Conservation (phyloP, 306 rosid species). For the Cucurbita ficifolia region DNA sequence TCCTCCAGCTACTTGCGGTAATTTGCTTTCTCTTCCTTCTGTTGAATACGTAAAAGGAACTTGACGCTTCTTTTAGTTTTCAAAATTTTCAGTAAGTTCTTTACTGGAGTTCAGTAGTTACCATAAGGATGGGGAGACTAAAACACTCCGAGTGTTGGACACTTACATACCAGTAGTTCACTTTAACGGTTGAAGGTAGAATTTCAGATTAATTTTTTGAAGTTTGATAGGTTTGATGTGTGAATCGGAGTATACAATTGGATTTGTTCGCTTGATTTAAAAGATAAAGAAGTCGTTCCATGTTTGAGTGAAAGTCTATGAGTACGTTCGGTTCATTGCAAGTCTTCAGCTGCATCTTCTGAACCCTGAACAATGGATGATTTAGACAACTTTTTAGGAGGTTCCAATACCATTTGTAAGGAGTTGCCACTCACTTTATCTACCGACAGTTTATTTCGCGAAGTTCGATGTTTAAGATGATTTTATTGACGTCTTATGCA, state of each 20-base stretch:
- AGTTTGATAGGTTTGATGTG: background rate
- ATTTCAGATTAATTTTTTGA: background rate
- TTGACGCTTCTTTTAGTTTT: background rate
- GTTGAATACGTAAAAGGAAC: background rate
- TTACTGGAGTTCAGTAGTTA: background rate
- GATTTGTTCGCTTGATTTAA: background rate
- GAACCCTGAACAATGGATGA: background rate
- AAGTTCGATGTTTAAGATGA: background rate
- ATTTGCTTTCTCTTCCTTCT: background rate
- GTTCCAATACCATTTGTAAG: background rate
- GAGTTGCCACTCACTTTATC: background rate
- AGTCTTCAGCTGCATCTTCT: background rate
- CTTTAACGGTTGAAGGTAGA: background rate
- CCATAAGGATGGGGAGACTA: background rate
- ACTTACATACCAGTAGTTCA: background rate
- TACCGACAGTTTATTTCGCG: background rate
- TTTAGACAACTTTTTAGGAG: background rate
- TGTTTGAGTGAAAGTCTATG: background rate
- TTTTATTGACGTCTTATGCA: background rate
- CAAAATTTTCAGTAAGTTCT: background rate
- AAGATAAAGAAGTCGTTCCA: background rate
- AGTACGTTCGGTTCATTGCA: background rate
- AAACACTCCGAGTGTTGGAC: background rate
- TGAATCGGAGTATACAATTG: background rate
- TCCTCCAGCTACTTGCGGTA: constrained; percentile 41